Evolutionary conservation across 371 early-diverging fungal species (phyloP).

Genomic region (Mucor irregularis): DNA sequence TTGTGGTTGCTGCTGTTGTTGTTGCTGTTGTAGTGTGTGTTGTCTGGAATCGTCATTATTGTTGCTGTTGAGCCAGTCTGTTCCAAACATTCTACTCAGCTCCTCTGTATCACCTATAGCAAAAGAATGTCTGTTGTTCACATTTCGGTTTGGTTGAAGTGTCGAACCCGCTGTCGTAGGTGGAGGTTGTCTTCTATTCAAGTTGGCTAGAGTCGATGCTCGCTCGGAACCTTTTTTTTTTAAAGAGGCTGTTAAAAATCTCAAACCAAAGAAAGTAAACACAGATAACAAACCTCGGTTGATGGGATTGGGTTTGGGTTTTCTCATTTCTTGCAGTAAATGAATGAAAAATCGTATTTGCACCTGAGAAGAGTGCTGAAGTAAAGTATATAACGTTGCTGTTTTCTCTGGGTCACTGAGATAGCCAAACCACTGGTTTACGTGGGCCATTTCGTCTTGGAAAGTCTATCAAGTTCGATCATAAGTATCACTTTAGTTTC

Average conservation of each 20-base stretch:
- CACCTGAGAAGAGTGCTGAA: slow-evolving; percentile 85
- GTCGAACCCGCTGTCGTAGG: no score
- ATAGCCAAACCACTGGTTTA: slow-evolving; percentile 94
- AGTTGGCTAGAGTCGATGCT: slow-evolving; percentile 8
- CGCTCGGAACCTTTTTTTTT: slow-evolving; percentile 43
- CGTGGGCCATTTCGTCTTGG: slow-evolving; percentile 71
- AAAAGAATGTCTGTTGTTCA: slow-evolving; percentile 42
- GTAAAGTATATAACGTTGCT: slow-evolving; percentile 85
- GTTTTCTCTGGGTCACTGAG: slow-evolving; percentile 90
- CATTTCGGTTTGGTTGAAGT: not conserved
- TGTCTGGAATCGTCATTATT: slow-evolving; percentile 11
- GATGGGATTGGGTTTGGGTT: slow-evolving; percentile 35
- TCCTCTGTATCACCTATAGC: slow-evolving; percentile 58
- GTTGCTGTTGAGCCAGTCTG: slow-evolving; percentile 14
- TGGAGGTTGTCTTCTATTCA: slow-evolving; percentile 8
- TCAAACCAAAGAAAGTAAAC: no score
- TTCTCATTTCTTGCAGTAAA: slow-evolving; percentile 82
- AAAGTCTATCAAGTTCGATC: slow-evolving; percentile 3
- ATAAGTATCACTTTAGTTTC: not conserved
- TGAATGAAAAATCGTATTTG: slow-evolving; percentile 92
- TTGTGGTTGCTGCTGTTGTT: not conserved
- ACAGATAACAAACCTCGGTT: slow-evolving; percentile 63
- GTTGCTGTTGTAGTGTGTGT: not conserved
- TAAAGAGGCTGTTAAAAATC: no score
- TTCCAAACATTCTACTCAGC: slow-evolving; percentile 37